Evolutionary conservation across 23 red algal species (phyloP), one percentile per base, ranked within the genome.

Genomic region (Gracilaria gracilis): DNA sequence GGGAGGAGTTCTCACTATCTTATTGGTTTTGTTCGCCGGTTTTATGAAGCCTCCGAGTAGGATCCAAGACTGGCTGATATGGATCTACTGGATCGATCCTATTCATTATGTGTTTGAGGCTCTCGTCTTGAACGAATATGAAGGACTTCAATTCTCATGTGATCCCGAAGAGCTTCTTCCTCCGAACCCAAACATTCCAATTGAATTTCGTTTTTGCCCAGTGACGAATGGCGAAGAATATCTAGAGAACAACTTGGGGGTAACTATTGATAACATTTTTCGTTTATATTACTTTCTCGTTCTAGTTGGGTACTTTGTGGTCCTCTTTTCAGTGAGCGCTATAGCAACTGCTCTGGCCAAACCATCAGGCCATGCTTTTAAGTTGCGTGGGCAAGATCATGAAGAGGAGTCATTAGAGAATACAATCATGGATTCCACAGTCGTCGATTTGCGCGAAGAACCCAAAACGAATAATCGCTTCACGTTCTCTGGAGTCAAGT

Each of bases 71-170:
- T 98, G 80, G 54, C 81, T 93, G 54, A 79, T 90, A 23, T 98
- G 96, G 96, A 61, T 98, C n/a, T 95, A 96, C 87, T 98, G 96
- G 96, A 87, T 91, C 4, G 78, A 83, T 61, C 93, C 93, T 15
- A 39, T 98, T 4, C 93, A 98, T 40, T 98, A 96, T 69, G 91
- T 73, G 36, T 95, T 83, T 36, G 90, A 91, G 37, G 93, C 83
- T 0, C 70, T 98, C 19, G 29, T 95, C 33, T 42, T 95, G 24
- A 98, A 98, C 67, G 93, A 98, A 81, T 98, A 84, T 51, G 71
- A 90, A 20, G 96, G 96, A 0, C 61, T 98, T 38, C 25, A 25
- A 9, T 94, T 98, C 53, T 23, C 38, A 19, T 98, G 95, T 50
- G 75, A 59, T 8, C 61, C 85, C 17, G 83, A 76, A 35, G 95